Percentiles rank a stretch among this genome's conserved stretches.
Conservation (phyloP, 805 yeast genomes). For the Candida coquimbonensis region DNA sequence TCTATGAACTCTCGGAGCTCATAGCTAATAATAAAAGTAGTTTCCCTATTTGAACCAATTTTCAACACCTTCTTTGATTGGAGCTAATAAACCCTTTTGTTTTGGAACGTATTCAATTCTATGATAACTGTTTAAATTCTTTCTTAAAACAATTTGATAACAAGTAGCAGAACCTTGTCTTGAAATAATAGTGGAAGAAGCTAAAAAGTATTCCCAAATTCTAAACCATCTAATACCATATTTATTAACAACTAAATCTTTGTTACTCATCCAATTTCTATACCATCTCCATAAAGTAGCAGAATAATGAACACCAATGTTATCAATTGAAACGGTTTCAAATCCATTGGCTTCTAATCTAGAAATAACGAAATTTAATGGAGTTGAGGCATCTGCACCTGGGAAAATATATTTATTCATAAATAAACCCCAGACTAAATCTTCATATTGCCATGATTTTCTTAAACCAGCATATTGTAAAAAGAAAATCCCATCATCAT, state of each 20-base stretch:
- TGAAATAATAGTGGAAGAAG: conserved; percentile 73
- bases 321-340: conserved; percentile 77
- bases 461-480: conserved; percentile 88
- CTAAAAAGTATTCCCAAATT: conserved; percentile 89
- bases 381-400: conserved; percentile 95
- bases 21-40: neutral
- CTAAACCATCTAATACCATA: conserved; percentile 88
- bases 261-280: conserved; percentile 86
- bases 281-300: conserved; percentile 93
- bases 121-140: conserved; percentile 79
- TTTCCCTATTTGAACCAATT: conserved; percentile 47
- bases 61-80: conserved; percentile 42
- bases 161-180: conserved; percentile 94
- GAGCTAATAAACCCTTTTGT: conserved; percentile 67
- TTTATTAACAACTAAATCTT: conserved; percentile 65
- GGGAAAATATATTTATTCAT: conserved; percentile 97
- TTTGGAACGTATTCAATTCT: conserved; percentile 73
- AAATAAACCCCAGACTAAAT: conserved; percentile 87
- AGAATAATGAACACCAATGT: conserved; percentile 89
- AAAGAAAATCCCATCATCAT: conserved; percentile 84
- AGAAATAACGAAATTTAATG: conserved; percentile 74
- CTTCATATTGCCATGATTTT: conserved; percentile 93
- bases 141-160: conserved; percentile 84
- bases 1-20: too few relatives aligned
- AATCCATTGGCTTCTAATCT: conserved; percentile 78